Conservation (phyloP, 495 filamentous ascomycete genomes). For the Chaetomidium leptoderma region DNA sequence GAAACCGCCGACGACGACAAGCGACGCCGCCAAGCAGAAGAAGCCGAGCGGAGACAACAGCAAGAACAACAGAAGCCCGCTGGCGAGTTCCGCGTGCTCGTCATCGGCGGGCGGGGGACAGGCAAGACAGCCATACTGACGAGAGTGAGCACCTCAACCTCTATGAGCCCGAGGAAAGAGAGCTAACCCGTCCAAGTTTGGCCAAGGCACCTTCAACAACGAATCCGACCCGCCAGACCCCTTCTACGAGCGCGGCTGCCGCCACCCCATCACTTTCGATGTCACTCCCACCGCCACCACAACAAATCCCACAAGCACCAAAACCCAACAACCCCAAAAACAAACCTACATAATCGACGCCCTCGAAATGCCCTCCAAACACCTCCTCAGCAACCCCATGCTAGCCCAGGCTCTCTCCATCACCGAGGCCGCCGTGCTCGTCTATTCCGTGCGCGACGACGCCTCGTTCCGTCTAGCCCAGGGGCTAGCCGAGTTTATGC, state of each 20-base stretch:
- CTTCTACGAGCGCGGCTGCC: conserved; percentile 33
- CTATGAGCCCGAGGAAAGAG: background rate
- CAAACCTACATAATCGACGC: conserved; percentile 35
- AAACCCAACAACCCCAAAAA: background rate
- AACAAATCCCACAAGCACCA: background rate
- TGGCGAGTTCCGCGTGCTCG: conserved; percentile 40
- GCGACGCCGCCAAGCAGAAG: conserved; percentile 1
- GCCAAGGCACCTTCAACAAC: conserved; percentile 25
- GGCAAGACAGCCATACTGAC: conserved; percentile 45
- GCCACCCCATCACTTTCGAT: conserved; percentile 32
- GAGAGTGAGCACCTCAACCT: conserved; percentile 25
- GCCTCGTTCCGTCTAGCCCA: conserved; percentile 31
- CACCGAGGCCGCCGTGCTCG: conserved; percentile 40
- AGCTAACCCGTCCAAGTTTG: conserved; percentile 31
- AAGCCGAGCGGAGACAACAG: background rate
- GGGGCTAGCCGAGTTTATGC: conserved; percentile 32
- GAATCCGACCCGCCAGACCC: conserved; percentile 25
- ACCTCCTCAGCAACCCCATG: conserved; percentile 31
- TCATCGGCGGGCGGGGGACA: conserved; percentile 38
- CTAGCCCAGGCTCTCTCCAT: conserved; percentile 37
- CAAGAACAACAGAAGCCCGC: conserved; percentile 15
- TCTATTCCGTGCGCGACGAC: conserved; percentile 37
- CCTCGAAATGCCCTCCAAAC: conserved; percentile 36
- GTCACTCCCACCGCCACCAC: background rate
- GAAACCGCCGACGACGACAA: conserved; percentile 24